Evolutionary conservation across 1,139 yeast species (phyloP).

Genomic region (Sugiyamaella novakii): DNA sequence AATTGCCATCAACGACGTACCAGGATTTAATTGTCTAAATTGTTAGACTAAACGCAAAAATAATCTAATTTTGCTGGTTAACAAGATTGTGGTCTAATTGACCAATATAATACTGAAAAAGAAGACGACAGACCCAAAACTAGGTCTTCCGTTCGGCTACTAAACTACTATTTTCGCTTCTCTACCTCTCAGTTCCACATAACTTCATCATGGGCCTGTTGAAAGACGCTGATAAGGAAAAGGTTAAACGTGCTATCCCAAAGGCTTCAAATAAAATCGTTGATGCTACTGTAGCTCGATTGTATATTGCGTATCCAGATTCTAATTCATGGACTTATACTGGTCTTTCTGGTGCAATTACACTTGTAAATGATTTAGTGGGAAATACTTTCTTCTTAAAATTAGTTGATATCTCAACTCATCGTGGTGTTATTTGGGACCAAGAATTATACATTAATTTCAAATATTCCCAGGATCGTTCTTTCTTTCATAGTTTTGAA

Average conservation of each 20-base stretch:
- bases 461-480: constrained; percentile 87
- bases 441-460: constrained; percentile 90
- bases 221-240: constrained; percentile 75
- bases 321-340: constrained; percentile 82
- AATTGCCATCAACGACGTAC: too few relatives aligned
- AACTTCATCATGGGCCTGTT: constrained; percentile 49
- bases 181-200: too few relatives aligned
- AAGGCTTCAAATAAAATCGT: constrained; percentile 84
- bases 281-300: constrained; percentile 87
- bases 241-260: constrained; percentile 84
- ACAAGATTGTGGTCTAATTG: too few relatives aligned
- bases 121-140: too few relatives aligned
- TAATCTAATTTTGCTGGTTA: too few relatives aligned
- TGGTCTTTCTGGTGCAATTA: constrained; percentile 85
- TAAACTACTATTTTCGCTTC: too few relatives aligned
- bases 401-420: constrained; percentile 78
- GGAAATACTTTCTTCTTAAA: constrained; percentile 93
- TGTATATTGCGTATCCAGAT: constrained; percentile 88
- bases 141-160: too few relatives aligned
- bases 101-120: too few relatives aligned
- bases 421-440: constrained; percentile 92
- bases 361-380: constrained; percentile 85
- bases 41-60: too few relatives aligned
- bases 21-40: too few relatives aligned
- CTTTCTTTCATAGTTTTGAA: constrained; percentile 93